A percentile compares a stretch with the other conserved stretches of the same genome.
Evolutionary conservation across 192 early-diverging fungal genomes (phyloP).

Genomic region (Mortierella hygrophila): DNA sequence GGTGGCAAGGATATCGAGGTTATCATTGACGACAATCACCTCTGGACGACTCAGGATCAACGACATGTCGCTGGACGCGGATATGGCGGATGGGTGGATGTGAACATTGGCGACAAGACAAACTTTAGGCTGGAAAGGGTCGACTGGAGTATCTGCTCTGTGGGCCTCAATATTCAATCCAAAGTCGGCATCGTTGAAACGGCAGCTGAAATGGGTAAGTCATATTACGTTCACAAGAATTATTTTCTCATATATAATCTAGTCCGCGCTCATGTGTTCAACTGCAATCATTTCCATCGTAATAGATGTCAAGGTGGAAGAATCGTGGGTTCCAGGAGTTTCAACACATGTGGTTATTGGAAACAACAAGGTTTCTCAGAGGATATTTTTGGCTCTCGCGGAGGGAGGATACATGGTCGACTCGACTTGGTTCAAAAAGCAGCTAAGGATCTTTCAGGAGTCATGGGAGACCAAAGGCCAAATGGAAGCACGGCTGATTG

Average conservation of each 20-base stretch:
- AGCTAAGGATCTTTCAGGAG: conserved; percentile 4
- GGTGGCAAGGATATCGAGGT: conserved; percentile 27
- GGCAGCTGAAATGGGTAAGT: conserved; percentile 43
- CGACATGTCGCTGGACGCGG: conserved; percentile 42
- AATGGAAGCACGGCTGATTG: neutral
- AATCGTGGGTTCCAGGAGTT: conserved; percentile 29
- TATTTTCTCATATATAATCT: neutral
- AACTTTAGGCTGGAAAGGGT: conserved; percentile 42
- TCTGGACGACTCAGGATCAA: conserved; percentile 7
- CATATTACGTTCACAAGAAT: too few species aligned
- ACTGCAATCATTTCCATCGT: neutral
- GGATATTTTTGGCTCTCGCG: conserved; percentile 33
- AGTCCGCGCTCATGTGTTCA: neutral
- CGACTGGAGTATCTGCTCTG: conserved; percentile 37
- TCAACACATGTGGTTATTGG: conserved; percentile 49
- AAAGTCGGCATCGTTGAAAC: conserved; percentile 26
- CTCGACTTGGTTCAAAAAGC: conserved; percentile 14
- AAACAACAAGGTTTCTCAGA: conserved; percentile 30
- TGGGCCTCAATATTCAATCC: conserved; percentile 13
- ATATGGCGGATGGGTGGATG: conserved; percentile 38
- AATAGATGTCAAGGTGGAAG: conserved; percentile 42
- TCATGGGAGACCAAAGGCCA: conserved; percentile 36
- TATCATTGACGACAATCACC: conserved; percentile 3
- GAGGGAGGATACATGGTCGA: conserved; percentile 42
- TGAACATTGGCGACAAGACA: conserved; percentile 37